Evolutionary conservation across 2,329 filamentous ascomycete genomes (phyloP), one percentile per base, ranked within the genome.

Genomic region (Hysterium pulicare): DNA sequence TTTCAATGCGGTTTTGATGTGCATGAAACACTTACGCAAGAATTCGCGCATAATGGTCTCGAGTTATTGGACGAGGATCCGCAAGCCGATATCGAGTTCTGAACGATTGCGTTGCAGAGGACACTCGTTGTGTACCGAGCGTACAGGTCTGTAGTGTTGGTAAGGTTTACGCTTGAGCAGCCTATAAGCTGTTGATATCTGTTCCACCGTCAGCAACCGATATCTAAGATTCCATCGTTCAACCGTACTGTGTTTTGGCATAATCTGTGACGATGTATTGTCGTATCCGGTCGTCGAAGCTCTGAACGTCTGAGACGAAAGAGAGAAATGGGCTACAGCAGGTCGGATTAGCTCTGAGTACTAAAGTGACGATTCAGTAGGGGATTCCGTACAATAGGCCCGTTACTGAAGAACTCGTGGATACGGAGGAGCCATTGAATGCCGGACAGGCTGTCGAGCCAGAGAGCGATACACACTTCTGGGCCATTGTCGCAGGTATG

Each of bases 51-150:
- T 13, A 97, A 74, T 2, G 93, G 90, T 45, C 75, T 74, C 4
- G 87, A 81, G 22, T 76, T 69, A 22, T 76, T 69, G n/a, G 75
- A 66, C 0, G 83, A 78, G 34, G 94, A 71, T 16, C 71, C 69
- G 69, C 93, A 98, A 20, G 77, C 62, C 9, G 70, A 62, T 56
- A 85, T 82, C 4, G 93, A 97, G 62, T 89, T 90, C 68, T 98
- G 93, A 38, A 98, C 81, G 61, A 98, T 86, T 51, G 87, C 79
- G 74, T 94, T 97, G 77, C 93, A 98, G 51, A 98, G 78, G 50
- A 94, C 84, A 47, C 87, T 93, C 35, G 83, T 93, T 4, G 91
- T 95, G 70, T 91, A 98, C 56, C 93, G 85, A 37, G 93, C 91
- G 69, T 98, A 98, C 59, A 90, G 80, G 58, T 86, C 78, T 53